Conservation (phyloP, 2,329 filamentous ascomycete species). For the Aphanoascus verrucosus region DNA sequence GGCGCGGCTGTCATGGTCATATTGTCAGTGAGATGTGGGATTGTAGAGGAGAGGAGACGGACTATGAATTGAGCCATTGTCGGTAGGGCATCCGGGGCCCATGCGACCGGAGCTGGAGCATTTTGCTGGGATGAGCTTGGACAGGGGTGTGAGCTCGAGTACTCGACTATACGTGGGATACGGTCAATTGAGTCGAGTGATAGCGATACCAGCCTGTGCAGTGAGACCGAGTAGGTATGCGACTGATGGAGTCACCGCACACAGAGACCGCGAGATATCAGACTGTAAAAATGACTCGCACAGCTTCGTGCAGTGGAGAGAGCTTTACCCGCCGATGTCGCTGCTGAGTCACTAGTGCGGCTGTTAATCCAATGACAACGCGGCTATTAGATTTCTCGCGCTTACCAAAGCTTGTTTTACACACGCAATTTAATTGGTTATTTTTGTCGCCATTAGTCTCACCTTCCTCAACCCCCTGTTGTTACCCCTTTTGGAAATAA, state of each 20-base stretch:
- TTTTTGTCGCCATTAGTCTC: too few species aligned
- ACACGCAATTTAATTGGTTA: too few species aligned
- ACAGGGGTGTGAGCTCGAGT: not conserved
- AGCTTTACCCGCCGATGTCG: conserved; percentile 10
- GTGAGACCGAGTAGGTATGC: not conserved
- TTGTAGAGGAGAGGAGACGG: too few species aligned
- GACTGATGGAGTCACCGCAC: not conserved
- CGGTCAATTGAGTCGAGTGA: not conserved
- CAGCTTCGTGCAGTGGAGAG: conserved; percentile 1
- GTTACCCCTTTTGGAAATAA: too few species aligned
- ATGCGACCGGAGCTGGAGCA: conserved; percentile 14
- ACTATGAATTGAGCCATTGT: conserved; percentile 11
- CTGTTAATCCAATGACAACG: not conserved
- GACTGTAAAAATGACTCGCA: not conserved
- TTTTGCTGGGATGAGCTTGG: not conserved
- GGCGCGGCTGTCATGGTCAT: not conserved
- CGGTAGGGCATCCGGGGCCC: conserved; percentile 10
- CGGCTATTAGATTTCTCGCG: not conserved
- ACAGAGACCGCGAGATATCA: not conserved
- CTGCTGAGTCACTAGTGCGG: conserved; percentile 4
- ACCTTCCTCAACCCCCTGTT: too few species aligned
- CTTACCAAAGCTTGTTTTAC: not conserved
- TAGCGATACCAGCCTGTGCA: not conserved
- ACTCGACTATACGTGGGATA: not conserved
- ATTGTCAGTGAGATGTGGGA: too few species aligned